Evolutionary conservation across 805 yeast species (phyloP), one percentile per base, ranked within the genome.

Genomic region (Schwanniomyces vanrijiae): DNA sequence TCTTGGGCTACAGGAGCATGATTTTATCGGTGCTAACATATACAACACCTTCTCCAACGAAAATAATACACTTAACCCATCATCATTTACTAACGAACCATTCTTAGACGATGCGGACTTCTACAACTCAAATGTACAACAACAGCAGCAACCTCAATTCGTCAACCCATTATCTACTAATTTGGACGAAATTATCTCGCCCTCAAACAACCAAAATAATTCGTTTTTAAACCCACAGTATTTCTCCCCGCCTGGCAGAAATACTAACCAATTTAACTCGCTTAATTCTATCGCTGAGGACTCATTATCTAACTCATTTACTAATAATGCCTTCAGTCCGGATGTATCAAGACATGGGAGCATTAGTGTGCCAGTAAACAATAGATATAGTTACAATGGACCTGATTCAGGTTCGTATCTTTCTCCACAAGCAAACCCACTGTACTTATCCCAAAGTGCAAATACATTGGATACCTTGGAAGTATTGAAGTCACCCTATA

Each of bases 241-340:
- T 52, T 73, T 73, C 43, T 69, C 75, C 4, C 78, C 78, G 3
- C 63, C 67, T 9, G 57, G 61, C 10, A 58, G 62, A 29, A 50
- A 51, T 10, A 16, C 47, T 13, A 49, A 53, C 46, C 55, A 59
- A 44, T 68, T 54, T 46, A 56, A 59, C 52, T 51, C 59, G 33
- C 60, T 69, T 37, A 64, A 66, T 46, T 53, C 70, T 2, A 69
- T 69, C 37, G 66, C 70, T 11, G 73, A 69, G 47, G 62, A 59
- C 42, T 54, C 59, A 10, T 44, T 52, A 31, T 45, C 47, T 8
- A 43, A 42, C 21, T 50, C 48, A 34, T 48, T 48, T 19, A 40
- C 14, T 34, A 43, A 38, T 25, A 59, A 61, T 47, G 46, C 68
- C 2, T 61, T 62, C 51, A 67, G 71, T 48, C 73, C 76, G 14